phyloP scores from a whole-genome alignment of 208 protist genomes.

The Lotmaria passim region DNA sequence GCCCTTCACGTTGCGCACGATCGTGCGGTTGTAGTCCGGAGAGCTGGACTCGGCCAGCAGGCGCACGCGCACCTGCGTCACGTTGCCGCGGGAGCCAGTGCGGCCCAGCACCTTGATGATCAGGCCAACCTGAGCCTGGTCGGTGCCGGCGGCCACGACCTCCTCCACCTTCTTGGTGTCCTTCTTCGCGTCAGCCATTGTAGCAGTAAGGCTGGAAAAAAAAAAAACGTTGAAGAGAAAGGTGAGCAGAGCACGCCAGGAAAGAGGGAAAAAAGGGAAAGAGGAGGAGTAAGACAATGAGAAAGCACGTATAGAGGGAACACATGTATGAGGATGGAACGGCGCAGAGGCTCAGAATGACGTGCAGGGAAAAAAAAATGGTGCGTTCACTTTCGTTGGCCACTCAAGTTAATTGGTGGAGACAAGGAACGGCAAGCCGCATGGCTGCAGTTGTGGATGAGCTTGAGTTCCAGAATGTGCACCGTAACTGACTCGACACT shows the following conservation, averaged over 20 bases:
- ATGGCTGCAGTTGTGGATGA: no score
- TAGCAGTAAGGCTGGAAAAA: constrained; percentile 21
- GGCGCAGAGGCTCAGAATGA: no score
- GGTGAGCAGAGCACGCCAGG: no score
- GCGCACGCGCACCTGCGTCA: constrained; percentile 98
- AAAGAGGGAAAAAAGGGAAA: no score
- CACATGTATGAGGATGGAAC: no score
- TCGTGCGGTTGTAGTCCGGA: constrained; percentile 92
- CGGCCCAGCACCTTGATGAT: constrained; percentile 99
- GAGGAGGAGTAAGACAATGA: neutral
- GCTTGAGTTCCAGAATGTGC: no score
- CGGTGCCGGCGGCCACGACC: constrained; percentile 63
- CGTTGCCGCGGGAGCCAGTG: constrained; percentile 99
- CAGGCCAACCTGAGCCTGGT: constrained; percentile 93
- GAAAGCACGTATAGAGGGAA: no score
- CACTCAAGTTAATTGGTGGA: no score
- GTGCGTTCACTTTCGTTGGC: no score
- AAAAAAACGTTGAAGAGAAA: constrained; percentile 21
- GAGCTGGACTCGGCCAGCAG: constrained; percentile 93
- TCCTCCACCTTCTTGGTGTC: constrained; percentile 89
- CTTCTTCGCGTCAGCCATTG: constrained; percentile 86
- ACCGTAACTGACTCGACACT: no score
- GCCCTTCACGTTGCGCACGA: constrained; percentile 99
- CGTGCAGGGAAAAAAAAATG: no score
- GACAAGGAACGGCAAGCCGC: no score